Conservation (phyloP, 2,329 filamentous ascomycete species). For the Pseudophaeomoniella oleicola region DNA sequence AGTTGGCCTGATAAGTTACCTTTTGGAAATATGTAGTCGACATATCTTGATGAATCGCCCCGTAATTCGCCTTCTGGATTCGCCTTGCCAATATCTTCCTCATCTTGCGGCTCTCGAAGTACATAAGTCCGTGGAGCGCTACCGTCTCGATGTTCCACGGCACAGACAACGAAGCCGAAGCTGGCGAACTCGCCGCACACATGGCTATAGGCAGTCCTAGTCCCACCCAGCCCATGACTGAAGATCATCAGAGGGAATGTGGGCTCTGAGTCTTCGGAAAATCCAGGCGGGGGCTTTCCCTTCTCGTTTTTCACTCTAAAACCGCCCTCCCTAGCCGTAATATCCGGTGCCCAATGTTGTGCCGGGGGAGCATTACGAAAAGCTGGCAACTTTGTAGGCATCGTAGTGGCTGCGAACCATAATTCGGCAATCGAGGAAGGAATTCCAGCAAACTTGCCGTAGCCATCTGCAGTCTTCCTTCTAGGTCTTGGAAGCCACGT, state of each 20-base stretch:
- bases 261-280: slow-evolving; percentile 21
- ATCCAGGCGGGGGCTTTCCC: slow-evolving; percentile 23
- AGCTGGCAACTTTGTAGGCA: slow-evolving; percentile 52
- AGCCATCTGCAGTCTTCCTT: slow-evolving; percentile 41
- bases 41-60: neutral
- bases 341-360: slow-evolving; percentile 35
- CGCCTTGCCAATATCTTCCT: slow-evolving; percentile 17
- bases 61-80: slow-evolving; percentile 4
- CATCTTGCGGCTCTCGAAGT: slow-evolving; percentile 33
- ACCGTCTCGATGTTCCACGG: slow-evolving; percentile 51
- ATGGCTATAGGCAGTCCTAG: slow-evolving; percentile 46
- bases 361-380: slow-evolving; percentile 47
- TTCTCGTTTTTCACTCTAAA: slow-evolving; percentile 25
- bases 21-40: neutral
- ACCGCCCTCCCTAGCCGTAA: slow-evolving; percentile 20
- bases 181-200: slow-evolving; percentile 53
- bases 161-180: slow-evolving; percentile 50
- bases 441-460: slow-evolving; percentile 45
- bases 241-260: slow-evolving; percentile 50
- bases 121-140: slow-evolving; percentile 47
- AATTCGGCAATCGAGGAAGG: slow-evolving; percentile 33
- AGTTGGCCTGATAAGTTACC: neutral
- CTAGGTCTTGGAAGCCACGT: slow-evolving; percentile 50
- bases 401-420: slow-evolving; percentile 41
- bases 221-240: slow-evolving; percentile 51